Base-by-base conservation (phyloP, 257 asterid species). In the Cordia subcordata region DNA sequence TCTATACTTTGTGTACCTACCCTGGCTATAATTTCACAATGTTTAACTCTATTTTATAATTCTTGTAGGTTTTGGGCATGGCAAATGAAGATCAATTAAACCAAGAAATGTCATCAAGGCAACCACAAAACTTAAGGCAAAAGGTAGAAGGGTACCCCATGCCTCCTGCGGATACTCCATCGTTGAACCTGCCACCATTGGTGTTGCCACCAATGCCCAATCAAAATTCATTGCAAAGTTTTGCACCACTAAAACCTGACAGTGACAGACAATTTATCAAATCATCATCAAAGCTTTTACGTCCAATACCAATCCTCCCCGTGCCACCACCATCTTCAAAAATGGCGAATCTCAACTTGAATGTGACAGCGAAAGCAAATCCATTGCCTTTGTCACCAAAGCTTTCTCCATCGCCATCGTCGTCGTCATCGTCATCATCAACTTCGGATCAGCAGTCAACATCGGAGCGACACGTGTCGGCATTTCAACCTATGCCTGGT, bases 321-420 rank as follows among this genome's bases (percentile, higher is more conserved):
- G 49, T 76, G 49, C 96, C 95, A 14, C 96, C 95, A 14, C 87
- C 98, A 27, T 83, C 94, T 13, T 80, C 91, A 49, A 90, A 83
- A 69, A 78, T 90, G 94, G 85, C 94, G 33, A 64, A 81, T 70
- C 77, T 90, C 64, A 81, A 78, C 75, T 72, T 87, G 27, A 83
- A 85, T 75, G 75, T 75, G 47, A 64, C 68, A 23, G 69, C 66
- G 8, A 17, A 14, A 3, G 17, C 58, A 4, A 76, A 78, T 19
- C 71, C 80, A 23, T 76, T 78, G 8, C 73, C 92, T 18, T 63
- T 83, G 51, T 79, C 90, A 1, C 77, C 86, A 15, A 76, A 88
- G 49, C 61, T 88, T 8, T 76, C 97, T 13, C 65, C 77, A 11
- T 68, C 84, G 1, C 52, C 82, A 1, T 72, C 75, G 13, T 50